A percentile compares a stretch with the other conserved stretches of the same genome.
phyloP scores from a whole-genome alignment of 2,329 filamentous ascomycete species.

The Aspergillus costaricaensis region DNA sequence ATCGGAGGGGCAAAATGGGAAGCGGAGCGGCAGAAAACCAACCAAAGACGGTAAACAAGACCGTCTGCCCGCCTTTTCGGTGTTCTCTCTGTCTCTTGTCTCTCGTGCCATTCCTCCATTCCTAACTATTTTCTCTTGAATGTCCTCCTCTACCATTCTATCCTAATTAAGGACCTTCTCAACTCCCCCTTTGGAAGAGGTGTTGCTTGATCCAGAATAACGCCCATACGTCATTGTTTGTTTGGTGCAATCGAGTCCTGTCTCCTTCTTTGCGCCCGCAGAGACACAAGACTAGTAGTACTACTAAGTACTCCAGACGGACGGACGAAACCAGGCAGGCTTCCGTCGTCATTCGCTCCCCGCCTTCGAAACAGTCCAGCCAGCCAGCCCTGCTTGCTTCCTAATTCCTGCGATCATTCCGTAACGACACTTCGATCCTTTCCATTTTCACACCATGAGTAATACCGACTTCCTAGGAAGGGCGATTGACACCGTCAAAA shows the following conservation, averaged over 20 bases:
- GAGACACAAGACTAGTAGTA: too few relatives aligned
- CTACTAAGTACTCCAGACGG: too few relatives aligned
- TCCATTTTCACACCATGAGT: slow-evolving; percentile 67
- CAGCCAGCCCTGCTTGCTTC: not conserved
- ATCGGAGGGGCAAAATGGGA: slow-evolving; percentile 31
- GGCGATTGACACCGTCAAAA: slow-evolving; percentile 95
- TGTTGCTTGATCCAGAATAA: too few relatives aligned
- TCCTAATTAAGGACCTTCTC: too few relatives aligned
- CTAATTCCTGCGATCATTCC: not conserved
- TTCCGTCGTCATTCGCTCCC: slow-evolving; percentile 14
- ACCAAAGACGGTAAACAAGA: slow-evolving; percentile 21
- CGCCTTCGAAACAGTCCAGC: slow-evolving; percentile 2
- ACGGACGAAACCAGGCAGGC: slow-evolving; percentile 14
- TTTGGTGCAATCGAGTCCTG: slow-evolving; percentile 1
- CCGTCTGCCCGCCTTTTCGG: slow-evolving; percentile 19
- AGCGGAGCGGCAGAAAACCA: slow-evolving; percentile 19
- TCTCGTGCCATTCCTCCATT: slow-evolving; percentile 5
- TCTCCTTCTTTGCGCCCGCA: slow-evolving; percentile 16
- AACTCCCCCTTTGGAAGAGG: too few relatives aligned
- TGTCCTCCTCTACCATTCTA: too few relatives aligned
- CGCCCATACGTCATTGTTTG: too few relatives aligned
- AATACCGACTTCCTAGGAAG: slow-evolving; percentile 96
- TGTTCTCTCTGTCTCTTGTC: slow-evolving; percentile 2
- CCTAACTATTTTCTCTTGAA: not conserved
- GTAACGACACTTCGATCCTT: slow-evolving; percentile 8